Evolutionary conservation across 768 basidiomycete genomes (phyloP).

Genomic region (Naganishia kalamii): DNA sequence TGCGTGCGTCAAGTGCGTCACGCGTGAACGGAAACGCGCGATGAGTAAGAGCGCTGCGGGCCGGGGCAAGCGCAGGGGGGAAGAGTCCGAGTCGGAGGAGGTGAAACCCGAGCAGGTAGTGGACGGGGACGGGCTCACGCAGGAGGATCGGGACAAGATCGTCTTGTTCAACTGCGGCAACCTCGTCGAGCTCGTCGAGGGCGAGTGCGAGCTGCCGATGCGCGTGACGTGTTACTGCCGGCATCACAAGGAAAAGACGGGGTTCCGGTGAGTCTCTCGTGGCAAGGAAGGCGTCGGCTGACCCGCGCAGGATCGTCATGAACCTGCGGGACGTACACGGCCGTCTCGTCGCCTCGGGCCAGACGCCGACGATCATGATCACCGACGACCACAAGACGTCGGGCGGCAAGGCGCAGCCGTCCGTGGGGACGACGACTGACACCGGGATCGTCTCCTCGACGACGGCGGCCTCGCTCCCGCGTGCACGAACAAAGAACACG

Average conservation of each 20-base stretch:
- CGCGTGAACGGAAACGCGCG: slow-evolving; percentile 28
- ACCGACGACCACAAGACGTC: slow-evolving; percentile 96
- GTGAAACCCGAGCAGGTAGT: background rate
- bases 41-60: slow-evolving; percentile 1
- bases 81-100: background rate
- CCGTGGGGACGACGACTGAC: slow-evolving; percentile 32
- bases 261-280: slow-evolving; percentile 56
- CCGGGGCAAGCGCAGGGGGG: slow-evolving; percentile 1
- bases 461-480: background rate
- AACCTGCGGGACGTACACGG: slow-evolving; percentile 74
- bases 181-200: slow-evolving; percentile 77
- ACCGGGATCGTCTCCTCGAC: slow-evolving; percentile 11
- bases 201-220: slow-evolving; percentile 80
- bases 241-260: slow-evolving; percentile 93
- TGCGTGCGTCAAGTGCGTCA: slow-evolving; percentile 39
- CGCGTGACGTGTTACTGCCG: slow-evolving; percentile 97
- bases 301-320: slow-evolving; percentile 62
- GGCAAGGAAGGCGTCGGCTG: background rate
- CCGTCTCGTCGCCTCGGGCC: slow-evolving; percentile 70
- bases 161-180: slow-evolving; percentile 94
- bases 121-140: slow-evolving; percentile 17
- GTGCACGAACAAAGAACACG: slow-evolving; percentile 14
- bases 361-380: slow-evolving; percentile 89
- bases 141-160: slow-evolving; percentile 54
- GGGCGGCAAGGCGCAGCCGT: slow-evolving; percentile 20